Conservation (phyloP, 202 grass and related monocot species). For the Elaeis oleifera region DNA sequence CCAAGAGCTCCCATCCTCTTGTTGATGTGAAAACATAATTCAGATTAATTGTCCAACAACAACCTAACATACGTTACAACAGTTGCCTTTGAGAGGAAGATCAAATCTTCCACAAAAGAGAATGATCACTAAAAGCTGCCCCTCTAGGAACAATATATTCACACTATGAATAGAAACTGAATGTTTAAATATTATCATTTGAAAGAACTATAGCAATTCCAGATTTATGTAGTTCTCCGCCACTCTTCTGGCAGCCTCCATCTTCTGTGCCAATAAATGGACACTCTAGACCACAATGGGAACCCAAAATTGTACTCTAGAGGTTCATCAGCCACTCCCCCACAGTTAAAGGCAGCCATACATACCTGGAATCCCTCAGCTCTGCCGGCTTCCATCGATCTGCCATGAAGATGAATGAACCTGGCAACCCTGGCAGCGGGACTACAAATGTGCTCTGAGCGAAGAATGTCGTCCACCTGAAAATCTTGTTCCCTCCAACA, state of each 20-base stretch:
- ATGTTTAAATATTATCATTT: neutral
- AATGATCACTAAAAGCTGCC: conserved; percentile 5
- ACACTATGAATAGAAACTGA: too few species aligned
- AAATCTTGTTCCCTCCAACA: conserved; percentile 67
- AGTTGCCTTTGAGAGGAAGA: neutral
- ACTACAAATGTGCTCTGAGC: conserved; percentile 85
- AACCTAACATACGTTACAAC: neutral
- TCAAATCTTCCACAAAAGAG: neutral
- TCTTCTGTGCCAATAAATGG: conserved; percentile 80
- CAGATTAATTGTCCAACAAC: too few species aligned
- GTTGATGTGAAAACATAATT: too few species aligned
- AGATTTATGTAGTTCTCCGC: conserved; percentile 50
- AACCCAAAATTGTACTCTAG: conserved; percentile 89
- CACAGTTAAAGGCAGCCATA: conserved; percentile 76
- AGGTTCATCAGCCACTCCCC: conserved; percentile 66
- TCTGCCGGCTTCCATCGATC: conserved; percentile 87
- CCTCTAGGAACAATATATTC: neutral
- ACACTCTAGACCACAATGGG: conserved; percentile 72
- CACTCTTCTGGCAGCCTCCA: conserved; percentile 58
- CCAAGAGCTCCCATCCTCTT: too few species aligned
- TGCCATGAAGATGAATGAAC: conserved; percentile 93
- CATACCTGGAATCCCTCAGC: conserved; percentile 70
- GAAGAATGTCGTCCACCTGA: conserved; percentile 80
- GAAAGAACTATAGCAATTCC: neutral
- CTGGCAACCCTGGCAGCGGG: conserved; percentile 54